Evolutionary conservation across 192 early-diverging fungal genomes (phyloP), one percentile per base, ranked within the genome.

Genomic region (Ambispora gerdemannii): DNA sequence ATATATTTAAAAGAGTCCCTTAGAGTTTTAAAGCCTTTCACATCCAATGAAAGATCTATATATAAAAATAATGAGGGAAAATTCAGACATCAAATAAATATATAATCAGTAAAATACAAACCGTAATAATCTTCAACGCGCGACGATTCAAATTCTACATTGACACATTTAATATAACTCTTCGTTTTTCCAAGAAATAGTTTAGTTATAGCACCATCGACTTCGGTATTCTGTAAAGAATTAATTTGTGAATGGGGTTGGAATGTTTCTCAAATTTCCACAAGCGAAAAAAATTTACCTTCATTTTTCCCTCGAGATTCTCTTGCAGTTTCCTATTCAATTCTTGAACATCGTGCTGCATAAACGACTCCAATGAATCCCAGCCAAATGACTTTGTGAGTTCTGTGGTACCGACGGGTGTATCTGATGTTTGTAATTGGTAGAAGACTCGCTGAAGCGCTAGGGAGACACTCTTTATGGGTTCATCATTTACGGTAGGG

Each of bases 291-390:
- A 25, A 2, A 30, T 13, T 30, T 58, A 89, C 92, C 89, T 97
- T 95, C 96, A 99, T 99, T 80, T 97, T 96, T 20, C 79, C 87
- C 80, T 98, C 97, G 43, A 99, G 78, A 78, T 94, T 95, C 76
- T 99, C 96, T 77, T 96, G 95, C 52, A 99, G 81, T 13, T 97
- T 93, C 53, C 97, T 86, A 78, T 96, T 96, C 73, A 99, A 95
- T 77, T 97, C 96, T 75, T 97, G 95, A n/a, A 98, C 92, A 79
- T 99, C 97, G 74, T 99, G 97, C 81, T 99, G 96, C 85, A 88
- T 90, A 71, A 97, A 99, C 24, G 93, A 89, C 35, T 98, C 97
- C 35, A 89, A 63, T 13, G 94, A 90, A 76, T 96, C 91, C 97
- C 97, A 99, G 28, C 97, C 97, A 87, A 99, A 99, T 0, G 94